Evolutionary conservation across 2,329 filamentous ascomycete genomes (phyloP).

Genomic region (Colletotrichum orchidophilum): DNA sequence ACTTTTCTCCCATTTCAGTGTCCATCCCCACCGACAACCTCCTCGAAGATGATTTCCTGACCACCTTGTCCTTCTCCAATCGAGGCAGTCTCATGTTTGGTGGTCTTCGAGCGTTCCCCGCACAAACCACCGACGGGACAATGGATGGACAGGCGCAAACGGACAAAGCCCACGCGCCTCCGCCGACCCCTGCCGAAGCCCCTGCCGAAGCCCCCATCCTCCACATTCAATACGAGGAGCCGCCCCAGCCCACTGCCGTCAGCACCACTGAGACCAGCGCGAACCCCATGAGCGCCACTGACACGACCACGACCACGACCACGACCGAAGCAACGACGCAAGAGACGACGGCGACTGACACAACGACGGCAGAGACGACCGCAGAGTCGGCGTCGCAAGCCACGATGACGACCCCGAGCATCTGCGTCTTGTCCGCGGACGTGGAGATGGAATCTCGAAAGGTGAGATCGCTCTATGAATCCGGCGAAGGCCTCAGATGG

Average conservation of each 20-base stretch:
- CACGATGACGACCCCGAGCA: conserved; percentile 51
- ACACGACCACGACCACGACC: not conserved
- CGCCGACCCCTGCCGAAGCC: conserved; percentile 3
- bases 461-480: conserved; percentile 73
- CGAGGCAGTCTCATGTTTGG: conserved; percentile 71
- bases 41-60: conserved; percentile 67
- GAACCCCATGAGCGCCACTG: not conserved
- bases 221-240: conserved; percentile 27
- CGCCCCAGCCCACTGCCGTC: conserved; percentile 10
- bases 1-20: conserved; percentile 63
- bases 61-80: conserved; percentile 67
- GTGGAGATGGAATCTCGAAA: conserved; percentile 72
- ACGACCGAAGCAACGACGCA: not conserved
- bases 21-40: conserved; percentile 65
- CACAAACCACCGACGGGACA: conserved; percentile 18
- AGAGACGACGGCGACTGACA: conserved; percentile 2
- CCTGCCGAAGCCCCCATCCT: conserved; percentile 8
- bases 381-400: conserved; percentile 27
- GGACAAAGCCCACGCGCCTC: not conserved
- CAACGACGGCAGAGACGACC: conserved; percentile 31
- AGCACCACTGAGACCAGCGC: conserved; percentile 2
- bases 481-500: conserved; percentile 61
- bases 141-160: conserved; percentile 20
- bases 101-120: conserved; percentile 40
- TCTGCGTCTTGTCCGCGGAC: conserved; percentile 63